Percentiles rank a stretch among this genome's conserved stretches.
phyloP scores from a whole-genome alignment of 345 rosid genomes.

The Acer negundo region DNA sequence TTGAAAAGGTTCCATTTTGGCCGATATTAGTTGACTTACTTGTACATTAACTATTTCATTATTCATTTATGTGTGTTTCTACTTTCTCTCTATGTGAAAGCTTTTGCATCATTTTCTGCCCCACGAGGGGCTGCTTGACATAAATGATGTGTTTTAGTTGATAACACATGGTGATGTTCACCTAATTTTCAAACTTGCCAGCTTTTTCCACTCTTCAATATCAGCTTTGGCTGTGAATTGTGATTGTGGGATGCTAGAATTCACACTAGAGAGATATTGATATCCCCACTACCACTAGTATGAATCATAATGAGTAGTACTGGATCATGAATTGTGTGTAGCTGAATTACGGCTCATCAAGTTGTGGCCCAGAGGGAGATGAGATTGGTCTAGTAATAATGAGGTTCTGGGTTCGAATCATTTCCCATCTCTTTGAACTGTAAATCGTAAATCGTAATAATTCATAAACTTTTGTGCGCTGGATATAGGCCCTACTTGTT shows the following conservation, averaged over 20 bases:
- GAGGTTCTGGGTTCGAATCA: not conserved
- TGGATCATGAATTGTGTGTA: not conserved
- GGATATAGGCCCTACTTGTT: not conserved
- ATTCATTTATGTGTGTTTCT: too few relatives aligned
- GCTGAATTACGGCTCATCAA: not conserved
- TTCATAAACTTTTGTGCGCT: not conserved
- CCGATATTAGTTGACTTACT: not conserved
- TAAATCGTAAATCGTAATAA: not conserved
- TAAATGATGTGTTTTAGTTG: not conserved
- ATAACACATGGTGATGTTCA: not conserved
- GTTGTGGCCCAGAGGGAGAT: too few relatives aligned
- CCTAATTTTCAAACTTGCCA: not conserved
- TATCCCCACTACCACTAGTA: not conserved
- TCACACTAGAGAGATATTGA: not conserved
- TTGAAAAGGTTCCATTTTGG: not conserved
- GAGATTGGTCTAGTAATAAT: not conserved
- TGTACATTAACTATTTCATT: not conserved
- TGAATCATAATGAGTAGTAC: not conserved
- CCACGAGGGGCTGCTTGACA: conserved; percentile 2
- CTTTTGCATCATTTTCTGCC: not conserved
- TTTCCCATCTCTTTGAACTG: not conserved
- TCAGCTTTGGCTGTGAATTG: not conserved
- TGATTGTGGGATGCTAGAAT: conserved; percentile 10
- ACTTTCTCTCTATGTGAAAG: conserved; percentile 1
- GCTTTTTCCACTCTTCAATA: not conserved